A percentile compares a stretch with the other conserved stretches of the same genome.
phyloP scores from a whole-genome alignment of 768 basidiomycete genomes.

The Hygrophorus russula region DNA sequence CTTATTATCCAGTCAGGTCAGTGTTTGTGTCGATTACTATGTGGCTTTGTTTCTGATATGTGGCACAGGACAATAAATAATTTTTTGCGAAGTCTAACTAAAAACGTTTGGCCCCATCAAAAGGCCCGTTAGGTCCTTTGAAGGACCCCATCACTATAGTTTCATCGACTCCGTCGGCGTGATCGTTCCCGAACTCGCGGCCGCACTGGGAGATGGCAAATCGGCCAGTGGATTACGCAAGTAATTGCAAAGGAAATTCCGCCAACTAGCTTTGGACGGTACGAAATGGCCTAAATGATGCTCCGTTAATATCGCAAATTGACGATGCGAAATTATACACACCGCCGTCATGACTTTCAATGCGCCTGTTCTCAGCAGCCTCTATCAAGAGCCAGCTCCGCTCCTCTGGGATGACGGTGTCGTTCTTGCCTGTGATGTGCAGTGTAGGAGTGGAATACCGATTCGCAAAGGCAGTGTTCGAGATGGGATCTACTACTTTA shows the following conservation, averaged over 20 bases:
- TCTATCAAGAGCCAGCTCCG: constrained; percentile 47
- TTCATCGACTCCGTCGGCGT: constrained; percentile 24
- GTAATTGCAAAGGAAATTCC: constrained; percentile 62
- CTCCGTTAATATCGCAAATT: neutral
- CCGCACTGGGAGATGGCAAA: constrained; percentile 35
- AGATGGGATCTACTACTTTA: constrained; percentile 36
- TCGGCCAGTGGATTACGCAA: constrained; percentile 38
- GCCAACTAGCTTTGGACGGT: constrained; percentile 68
- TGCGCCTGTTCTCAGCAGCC: constrained; percentile 42
- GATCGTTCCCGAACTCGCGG: constrained; percentile 33
- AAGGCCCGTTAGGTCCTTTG: neutral
- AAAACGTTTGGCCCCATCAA: neutral
- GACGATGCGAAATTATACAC: constrained; percentile 12
- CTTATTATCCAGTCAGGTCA: neutral
- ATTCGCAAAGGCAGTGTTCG: constrained; percentile 36
- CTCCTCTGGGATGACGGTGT: constrained; percentile 64
- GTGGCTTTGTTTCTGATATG: neutral
- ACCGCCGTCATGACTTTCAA: constrained; percentile 80
- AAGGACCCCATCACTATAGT: neutral
- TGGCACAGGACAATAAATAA: neutral
- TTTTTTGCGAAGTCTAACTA: too few relatives aligned
- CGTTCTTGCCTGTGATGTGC: constrained; percentile 68
- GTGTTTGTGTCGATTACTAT: too few relatives aligned
- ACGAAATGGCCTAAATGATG: constrained; percentile 62
- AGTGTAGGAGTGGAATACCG: constrained; percentile 62